Conservation (phyloP, 495 filamentous ascomycete genomes). For the Annulohypoxylon maeteangense region DNA sequence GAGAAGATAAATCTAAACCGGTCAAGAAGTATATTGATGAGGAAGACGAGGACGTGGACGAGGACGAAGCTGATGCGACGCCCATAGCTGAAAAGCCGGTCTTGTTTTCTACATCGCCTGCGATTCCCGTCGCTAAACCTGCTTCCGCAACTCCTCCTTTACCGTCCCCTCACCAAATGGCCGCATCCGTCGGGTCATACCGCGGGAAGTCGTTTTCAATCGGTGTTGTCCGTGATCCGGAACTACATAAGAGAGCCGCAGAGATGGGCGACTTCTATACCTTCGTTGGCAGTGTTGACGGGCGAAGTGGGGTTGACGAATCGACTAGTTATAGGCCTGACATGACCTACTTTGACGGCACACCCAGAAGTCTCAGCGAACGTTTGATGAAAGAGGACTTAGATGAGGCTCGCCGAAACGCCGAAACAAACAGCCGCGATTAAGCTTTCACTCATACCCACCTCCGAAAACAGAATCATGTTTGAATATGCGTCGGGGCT, state of each 20-base stretch:
- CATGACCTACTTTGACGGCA: conserved; percentile 45
- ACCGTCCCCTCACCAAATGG: conserved; percentile 27
- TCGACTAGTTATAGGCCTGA: conserved; percentile 54
- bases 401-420: conserved; percentile 34
- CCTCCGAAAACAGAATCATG: background rate
- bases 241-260: conserved; percentile 56
- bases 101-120: conserved; percentile 38
- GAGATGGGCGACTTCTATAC: conserved; percentile 57
- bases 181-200: conserved; percentile 55
- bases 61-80: conserved; percentile 41
- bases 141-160: conserved; percentile 27
- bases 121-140: conserved; percentile 38
- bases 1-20: background rate
- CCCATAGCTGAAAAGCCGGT: conserved; percentile 34
- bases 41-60: conserved; percentile 35
- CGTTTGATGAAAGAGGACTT: conserved; percentile 56
- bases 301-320: conserved; percentile 52
- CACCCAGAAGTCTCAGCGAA: conserved; percentile 57
- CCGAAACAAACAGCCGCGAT: conserved; percentile 24
- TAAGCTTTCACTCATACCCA: background rate
- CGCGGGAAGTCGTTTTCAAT: conserved; percentile 52
- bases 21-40: conserved; percentile 43
- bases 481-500: background rate
- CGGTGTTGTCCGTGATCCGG: conserved; percentile 52
- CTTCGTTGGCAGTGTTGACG: conserved; percentile 60